Evolutionary conservation across 352 stramenopile species (phyloP).

Genomic region (Pythium utonaiense): DNA sequence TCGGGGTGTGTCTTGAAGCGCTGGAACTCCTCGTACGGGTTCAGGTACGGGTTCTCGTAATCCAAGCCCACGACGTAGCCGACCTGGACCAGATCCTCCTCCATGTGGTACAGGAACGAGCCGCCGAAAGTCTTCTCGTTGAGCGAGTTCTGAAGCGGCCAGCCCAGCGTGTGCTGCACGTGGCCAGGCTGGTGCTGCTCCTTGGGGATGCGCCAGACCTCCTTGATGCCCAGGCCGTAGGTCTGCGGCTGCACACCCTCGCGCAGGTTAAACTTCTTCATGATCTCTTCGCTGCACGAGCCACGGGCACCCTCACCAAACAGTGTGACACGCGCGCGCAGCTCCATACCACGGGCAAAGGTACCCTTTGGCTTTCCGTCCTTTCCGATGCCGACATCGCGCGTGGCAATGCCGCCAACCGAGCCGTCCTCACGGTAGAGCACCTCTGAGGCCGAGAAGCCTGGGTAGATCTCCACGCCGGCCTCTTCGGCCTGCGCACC

Average conservation of each 20-base stretch:
- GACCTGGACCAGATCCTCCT: conserved; percentile 93
- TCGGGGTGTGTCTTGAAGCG: conserved; percentile 97
- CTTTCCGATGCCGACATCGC: conserved; percentile 98
- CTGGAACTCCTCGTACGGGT: conserved; percentile 99
- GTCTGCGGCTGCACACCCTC: conserved; percentile 91
- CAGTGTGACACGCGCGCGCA: conserved; percentile 92
- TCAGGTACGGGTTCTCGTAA: conserved; percentile 99
- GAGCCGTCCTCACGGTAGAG: conserved; percentile 77
- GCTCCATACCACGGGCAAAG: conserved; percentile 97
- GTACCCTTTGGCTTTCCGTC: conserved; percentile 94
- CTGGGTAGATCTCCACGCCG: conserved; percentile 99
- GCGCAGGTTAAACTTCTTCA: conserved; percentile 95
- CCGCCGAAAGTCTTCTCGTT: conserved; percentile 97
- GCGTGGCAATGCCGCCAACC: conserved; percentile 95
- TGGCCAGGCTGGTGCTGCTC: conserved; percentile 92
- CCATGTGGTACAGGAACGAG: conserved; percentile 99
- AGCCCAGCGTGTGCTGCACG: conserved; percentile 98
- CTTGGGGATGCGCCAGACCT: conserved; percentile 91
- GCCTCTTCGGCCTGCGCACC: conserved; percentile 95
- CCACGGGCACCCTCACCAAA: conserved; percentile 98
- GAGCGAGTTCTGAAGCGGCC: conserved; percentile 90
- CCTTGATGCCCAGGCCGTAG: conserved; percentile 99
- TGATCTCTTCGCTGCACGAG: conserved; percentile 96
- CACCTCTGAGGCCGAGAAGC: conserved; percentile 95
- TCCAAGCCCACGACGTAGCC: conserved; percentile 97